phyloP scores from a whole-genome alignment of 345 rosid genomes.

The Lepidium africanum region DNA sequence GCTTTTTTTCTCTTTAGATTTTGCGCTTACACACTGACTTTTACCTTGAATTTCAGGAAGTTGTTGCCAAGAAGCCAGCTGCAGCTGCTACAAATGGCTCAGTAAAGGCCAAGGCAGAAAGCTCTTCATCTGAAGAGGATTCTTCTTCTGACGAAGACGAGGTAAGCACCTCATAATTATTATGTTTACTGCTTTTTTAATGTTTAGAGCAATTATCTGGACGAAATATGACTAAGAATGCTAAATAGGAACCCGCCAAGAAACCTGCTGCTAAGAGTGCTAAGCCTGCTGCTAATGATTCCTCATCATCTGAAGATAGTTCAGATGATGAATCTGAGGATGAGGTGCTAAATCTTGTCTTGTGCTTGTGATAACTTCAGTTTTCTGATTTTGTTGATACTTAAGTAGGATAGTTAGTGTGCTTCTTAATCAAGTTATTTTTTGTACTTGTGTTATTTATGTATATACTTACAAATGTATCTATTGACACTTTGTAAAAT shows the following conservation, averaged over 20 bases:
- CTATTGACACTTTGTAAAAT: not conserved
- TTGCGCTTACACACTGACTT: not conserved
- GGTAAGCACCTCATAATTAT: conserved; percentile 4
- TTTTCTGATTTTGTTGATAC: not conserved
- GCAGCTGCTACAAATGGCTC: conserved; percentile 34
- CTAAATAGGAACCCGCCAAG: conserved; percentile 29
- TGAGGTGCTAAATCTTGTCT: conserved; percentile 9
- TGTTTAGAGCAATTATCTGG: too few species aligned
- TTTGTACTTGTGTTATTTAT: not conserved
- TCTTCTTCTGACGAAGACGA: conserved; percentile 38
- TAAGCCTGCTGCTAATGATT: conserved; percentile 30
- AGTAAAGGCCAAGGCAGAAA: conserved; percentile 34
- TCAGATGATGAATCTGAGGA: conserved; percentile 31
- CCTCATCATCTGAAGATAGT: conserved; percentile 22
- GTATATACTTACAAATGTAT: not conserved
- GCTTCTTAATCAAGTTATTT: too few species aligned
- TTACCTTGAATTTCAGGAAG: conserved; percentile 3
- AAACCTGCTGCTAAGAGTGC: conserved; percentile 22
- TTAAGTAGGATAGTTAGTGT: not conserved
- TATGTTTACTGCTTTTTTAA: not conserved
- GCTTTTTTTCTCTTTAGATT: not conserved
- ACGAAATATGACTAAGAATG: not conserved
- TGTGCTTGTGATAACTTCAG: not conserved
- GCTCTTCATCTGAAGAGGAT: conserved; percentile 38
- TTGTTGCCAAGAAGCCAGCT: conserved; percentile 24